A percentile compares a stretch with the other conserved stretches of the same genome.
Evolutionary conservation across 148 eudicot genomes (phyloP).

Genomic region (Arbutus unedo): DNA sequence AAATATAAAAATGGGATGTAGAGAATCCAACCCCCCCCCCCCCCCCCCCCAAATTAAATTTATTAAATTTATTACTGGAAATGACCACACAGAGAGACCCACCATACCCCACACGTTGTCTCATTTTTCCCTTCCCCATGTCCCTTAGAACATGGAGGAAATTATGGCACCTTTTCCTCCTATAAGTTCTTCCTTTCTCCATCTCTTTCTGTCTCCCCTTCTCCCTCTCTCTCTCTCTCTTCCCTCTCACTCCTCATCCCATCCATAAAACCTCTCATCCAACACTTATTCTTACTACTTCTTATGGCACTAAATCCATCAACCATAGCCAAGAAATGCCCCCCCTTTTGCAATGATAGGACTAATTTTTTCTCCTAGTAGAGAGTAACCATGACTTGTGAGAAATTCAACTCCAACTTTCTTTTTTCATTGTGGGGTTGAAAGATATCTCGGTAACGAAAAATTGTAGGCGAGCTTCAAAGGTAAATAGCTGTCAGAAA

Average conservation of each 20-base stretch:
- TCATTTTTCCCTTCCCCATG: constrained; percentile 47
- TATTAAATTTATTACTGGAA: not conserved
- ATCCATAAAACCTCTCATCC: constrained; percentile 5
- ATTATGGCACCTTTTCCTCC: constrained; percentile 53
- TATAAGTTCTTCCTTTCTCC: constrained; percentile 26
- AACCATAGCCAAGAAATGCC: constrained; percentile 14
- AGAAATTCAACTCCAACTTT: not conserved
- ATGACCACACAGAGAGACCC: constrained; percentile 18
- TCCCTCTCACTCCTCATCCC: not conserved
- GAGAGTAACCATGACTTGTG: not conserved
- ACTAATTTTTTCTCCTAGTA: not conserved
- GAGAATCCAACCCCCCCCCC: constrained; percentile 1
- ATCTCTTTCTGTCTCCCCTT: not conserved
- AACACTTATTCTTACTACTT: not conserved
- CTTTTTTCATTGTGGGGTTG: too few relatives aligned
- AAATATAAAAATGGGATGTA: not conserved
- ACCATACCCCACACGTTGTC: constrained; percentile 34
- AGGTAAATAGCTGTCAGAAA: too few relatives aligned
- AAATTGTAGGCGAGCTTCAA: too few relatives aligned
- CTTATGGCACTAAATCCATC: constrained; percentile 11
- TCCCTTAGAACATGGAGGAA: constrained; percentile 77
- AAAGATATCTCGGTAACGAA: too few relatives aligned
- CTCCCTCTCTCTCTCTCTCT: not conserved
- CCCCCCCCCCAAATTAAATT: not conserved
- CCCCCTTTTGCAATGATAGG: not conserved